These are phyloP conservation scores for Entelexis sorbosivorans DNA, from an alignment of 1,139 yeast genomes.

Conservation along the genomic window DNA sequence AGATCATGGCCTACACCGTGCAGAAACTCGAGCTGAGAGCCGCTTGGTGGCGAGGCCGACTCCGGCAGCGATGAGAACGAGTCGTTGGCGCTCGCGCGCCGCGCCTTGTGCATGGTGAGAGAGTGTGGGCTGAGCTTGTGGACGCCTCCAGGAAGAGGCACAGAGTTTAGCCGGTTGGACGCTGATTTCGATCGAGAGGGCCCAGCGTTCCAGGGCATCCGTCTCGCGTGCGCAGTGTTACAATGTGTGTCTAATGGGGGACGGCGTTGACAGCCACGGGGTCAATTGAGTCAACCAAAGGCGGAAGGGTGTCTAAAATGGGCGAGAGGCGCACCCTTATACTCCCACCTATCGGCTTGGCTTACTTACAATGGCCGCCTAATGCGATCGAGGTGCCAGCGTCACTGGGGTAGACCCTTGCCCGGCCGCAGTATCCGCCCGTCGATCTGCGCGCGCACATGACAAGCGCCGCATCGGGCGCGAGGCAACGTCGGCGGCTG, in stretches of 20 bases:
- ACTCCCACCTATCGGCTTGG: slow-evolving; percentile 4
- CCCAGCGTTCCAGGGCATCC: slow-evolving; percentile 6
- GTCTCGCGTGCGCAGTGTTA: not conserved
- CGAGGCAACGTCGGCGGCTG: not conserved
- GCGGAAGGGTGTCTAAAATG: not conserved
- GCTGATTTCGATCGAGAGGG: not conserved
- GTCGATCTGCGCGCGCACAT: not conserved
- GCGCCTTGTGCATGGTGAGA: not conserved
- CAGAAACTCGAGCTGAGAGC: not conserved
- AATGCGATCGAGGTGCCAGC: slow-evolving; percentile 1
- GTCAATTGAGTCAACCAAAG: not conserved
- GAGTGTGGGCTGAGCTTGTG: not conserved
- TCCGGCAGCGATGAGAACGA: not conserved
- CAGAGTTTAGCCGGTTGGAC: not conserved
- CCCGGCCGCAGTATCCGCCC: slow-evolving; percentile 3
- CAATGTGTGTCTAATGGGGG: not conserved
- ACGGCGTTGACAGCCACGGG: not conserved
- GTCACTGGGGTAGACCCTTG: not conserved
- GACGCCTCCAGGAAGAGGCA: not conserved
- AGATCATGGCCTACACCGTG: not conserved
- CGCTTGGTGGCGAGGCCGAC: not conserved
- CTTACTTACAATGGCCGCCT: not conserved
- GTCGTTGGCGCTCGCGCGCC: not conserved
- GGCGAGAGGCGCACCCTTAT: not conserved
- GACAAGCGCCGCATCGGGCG: not conserved